Conservation (phyloP, 2,329 filamentous ascomycete genomes). For the Fusarium verrucosum region DNA sequence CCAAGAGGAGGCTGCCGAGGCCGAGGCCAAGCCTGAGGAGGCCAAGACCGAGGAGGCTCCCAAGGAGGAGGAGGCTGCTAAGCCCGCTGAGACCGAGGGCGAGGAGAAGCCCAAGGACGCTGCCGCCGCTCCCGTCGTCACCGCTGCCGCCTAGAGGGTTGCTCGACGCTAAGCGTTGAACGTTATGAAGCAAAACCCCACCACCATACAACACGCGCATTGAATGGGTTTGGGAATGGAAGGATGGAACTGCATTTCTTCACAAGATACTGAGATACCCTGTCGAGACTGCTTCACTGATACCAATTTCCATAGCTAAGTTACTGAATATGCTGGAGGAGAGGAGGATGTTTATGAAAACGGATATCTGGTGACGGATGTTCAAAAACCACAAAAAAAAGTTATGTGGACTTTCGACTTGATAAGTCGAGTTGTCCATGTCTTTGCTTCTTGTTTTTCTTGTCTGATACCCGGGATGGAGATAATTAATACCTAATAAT, state of each 20-base stretch:
- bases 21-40: conserved; percentile 51
- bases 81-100: conserved; percentile 50
- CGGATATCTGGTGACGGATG: conserved; percentile 27
- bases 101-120: conserved; percentile 55
- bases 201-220: conserved; percentile 45
- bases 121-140: conserved; percentile 57
- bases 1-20: conserved; percentile 52
- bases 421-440: conserved; percentile 32
- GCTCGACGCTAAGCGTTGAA: conserved; percentile 40
- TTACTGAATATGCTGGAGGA: conserved; percentile 36
- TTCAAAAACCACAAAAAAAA: conserved; percentile 36
- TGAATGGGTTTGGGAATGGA: conserved; percentile 58
- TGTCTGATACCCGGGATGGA: conserved; percentile 55
- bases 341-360: conserved; percentile 31
- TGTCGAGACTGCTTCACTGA: conserved; percentile 60
- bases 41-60: conserved; percentile 46
- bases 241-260: conserved; percentile 64
- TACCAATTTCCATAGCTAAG: conserved; percentile 52
- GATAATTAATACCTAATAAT: conserved; percentile 59
- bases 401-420: conserved; percentile 26
- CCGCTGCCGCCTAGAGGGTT: conserved; percentile 60
- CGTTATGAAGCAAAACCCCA: conserved; percentile 42
- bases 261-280: conserved; percentile 63
- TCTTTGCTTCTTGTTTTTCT: conserved; percentile 45
- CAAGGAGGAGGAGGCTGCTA: conserved; percentile 66